A percentile compares a stretch with the other conserved stretches of the same genome.
Conservation (phyloP, 2,329 filamentous ascomycete genomes). For the Ascochyta rabiei region DNA sequence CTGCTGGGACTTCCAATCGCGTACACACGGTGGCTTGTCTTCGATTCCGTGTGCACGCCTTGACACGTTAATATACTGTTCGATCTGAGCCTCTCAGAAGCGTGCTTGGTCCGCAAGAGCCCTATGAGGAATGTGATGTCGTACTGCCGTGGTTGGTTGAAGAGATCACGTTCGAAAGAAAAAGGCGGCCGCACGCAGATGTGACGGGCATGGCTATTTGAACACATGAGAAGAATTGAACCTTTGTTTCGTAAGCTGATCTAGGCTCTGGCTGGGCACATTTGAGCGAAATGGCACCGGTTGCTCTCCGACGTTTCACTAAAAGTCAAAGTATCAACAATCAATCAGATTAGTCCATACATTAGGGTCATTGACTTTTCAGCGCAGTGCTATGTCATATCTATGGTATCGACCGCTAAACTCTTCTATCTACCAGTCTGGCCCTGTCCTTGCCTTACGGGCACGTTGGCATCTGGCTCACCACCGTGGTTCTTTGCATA, state of each 20-base stretch:
- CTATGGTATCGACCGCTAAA: not conserved
- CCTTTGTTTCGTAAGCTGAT: not conserved
- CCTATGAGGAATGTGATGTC: not conserved
- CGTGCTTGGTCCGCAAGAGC: no score
- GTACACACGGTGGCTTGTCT: no score
- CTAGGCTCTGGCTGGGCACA: constrained; percentile 1
- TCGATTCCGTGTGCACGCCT: no score
- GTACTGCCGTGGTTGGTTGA: no score
- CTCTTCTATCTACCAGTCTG: constrained; percentile 9
- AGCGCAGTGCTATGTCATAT: constrained; percentile 1
- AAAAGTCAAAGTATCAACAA: not conserved
- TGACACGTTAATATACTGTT: no score
- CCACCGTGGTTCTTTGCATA: constrained; percentile 49
- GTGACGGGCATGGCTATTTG: not conserved
- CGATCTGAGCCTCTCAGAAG: no score
- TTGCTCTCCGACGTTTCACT: not conserved
- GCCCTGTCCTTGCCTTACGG: constrained; percentile 43
- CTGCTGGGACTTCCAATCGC: no score
- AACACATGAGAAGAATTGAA: not conserved
- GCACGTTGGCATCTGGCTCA: constrained; percentile 49
- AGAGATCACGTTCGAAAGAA: no score
- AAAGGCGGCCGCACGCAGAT: no score
- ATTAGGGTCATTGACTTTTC: not conserved
- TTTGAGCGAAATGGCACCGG: constrained; percentile 12
- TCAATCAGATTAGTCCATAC: not conserved